Evolutionary conservation across 352 stramenopile genomes (phyloP).

Genomic region (Pythium coloratum): DNA sequence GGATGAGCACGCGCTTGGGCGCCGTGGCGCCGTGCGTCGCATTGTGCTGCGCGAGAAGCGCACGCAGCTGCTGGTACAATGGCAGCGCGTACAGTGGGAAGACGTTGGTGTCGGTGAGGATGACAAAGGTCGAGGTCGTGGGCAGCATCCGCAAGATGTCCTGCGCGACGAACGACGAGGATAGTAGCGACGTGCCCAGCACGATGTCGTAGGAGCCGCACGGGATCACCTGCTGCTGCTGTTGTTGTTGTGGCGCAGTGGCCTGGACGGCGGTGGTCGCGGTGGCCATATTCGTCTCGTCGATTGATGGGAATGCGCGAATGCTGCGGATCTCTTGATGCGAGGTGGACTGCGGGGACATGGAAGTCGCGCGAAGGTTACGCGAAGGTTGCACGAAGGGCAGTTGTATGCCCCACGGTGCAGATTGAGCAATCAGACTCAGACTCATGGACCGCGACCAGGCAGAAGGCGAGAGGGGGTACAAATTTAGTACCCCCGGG

Average conservation of each 20-base stretch:
- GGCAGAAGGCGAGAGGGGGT: neutral
- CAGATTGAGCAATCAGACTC: slow-evolving; percentile 25
- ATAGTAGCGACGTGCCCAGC: slow-evolving; percentile 64
- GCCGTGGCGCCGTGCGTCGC: slow-evolving; percentile 18
- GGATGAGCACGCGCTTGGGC: slow-evolving; percentile 58
- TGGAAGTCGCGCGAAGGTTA: slow-evolving; percentile 21
- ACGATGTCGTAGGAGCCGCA: slow-evolving; percentile 85
- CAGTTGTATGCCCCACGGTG: neutral
- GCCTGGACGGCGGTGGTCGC: neutral
- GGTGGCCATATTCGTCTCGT: neutral
- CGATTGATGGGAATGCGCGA: slow-evolving; percentile 7
- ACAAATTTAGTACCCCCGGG: slow-evolving; percentile 4
- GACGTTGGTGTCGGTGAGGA: slow-evolving; percentile 81
- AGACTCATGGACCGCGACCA: neutral
- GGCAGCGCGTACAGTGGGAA: slow-evolving; percentile 69
- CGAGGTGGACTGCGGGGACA: slow-evolving; percentile 1
- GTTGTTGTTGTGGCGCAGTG: no score
- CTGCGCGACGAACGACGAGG: slow-evolving; percentile 57
- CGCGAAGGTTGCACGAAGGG: neutral
- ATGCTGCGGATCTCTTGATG: slow-evolving; percentile 17
- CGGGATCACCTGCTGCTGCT: slow-evolving; percentile 34
- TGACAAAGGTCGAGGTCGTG: slow-evolving; percentile 71
- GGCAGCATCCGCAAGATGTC: slow-evolving; percentile 62
- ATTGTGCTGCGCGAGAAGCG: slow-evolving; percentile 31
- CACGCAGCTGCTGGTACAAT: slow-evolving; percentile 42